Conservation (phyloP, 768 basidiomycete genomes). For the Baorangia bicolor region DNA sequence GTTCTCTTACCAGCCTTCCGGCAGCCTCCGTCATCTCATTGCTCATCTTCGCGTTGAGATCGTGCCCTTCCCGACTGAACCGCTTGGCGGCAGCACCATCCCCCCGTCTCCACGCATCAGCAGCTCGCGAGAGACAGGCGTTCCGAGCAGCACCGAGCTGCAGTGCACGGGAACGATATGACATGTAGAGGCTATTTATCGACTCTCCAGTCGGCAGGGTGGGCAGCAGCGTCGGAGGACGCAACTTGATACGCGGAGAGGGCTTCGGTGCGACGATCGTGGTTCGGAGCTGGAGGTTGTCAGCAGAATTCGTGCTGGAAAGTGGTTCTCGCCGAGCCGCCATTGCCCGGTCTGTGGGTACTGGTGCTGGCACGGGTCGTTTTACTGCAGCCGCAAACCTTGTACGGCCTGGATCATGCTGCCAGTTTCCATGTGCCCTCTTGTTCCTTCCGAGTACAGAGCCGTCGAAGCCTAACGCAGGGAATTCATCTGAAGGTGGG, state of each 20-base stretch:
- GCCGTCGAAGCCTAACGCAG: conserved; percentile 54
- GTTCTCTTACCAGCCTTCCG: conserved; percentile 78
- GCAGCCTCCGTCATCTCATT: conserved; percentile 86
- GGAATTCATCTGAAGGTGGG: conserved; percentile 61
- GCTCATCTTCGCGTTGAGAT: conserved; percentile 89
- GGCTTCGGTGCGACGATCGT: conserved; percentile 77
- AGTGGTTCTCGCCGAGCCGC: conserved; percentile 56
- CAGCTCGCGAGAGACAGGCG: conserved; percentile 90
- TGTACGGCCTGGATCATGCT: conserved; percentile 83
- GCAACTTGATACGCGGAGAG: conserved; percentile 83
- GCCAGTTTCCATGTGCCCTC: conserved; percentile 41
- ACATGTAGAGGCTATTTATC: conserved; percentile 81
- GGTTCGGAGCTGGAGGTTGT: conserved; percentile 61
- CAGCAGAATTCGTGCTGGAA: conserved; percentile 49
- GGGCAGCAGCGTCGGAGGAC: conserved; percentile 79
- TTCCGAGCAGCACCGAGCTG: conserved; percentile 93
- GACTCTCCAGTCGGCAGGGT: conserved; percentile 85
- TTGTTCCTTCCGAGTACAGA: conserved; percentile 39
- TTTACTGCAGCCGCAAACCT: conserved; percentile 92
- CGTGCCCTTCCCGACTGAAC: conserved; percentile 92
- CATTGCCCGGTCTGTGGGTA: conserved; percentile 37
- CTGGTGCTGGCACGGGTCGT: conserved; percentile 43
- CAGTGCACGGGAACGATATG: conserved; percentile 83
- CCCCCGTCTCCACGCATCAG: conserved; percentile 93
- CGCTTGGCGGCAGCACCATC: conserved; percentile 96